A percentile compares a stretch with the other conserved stretches of the same genome.
Conservation (phyloP, 2,329 filamentous ascomycete genomes). For the Ceratocystis cubensis region DNA sequence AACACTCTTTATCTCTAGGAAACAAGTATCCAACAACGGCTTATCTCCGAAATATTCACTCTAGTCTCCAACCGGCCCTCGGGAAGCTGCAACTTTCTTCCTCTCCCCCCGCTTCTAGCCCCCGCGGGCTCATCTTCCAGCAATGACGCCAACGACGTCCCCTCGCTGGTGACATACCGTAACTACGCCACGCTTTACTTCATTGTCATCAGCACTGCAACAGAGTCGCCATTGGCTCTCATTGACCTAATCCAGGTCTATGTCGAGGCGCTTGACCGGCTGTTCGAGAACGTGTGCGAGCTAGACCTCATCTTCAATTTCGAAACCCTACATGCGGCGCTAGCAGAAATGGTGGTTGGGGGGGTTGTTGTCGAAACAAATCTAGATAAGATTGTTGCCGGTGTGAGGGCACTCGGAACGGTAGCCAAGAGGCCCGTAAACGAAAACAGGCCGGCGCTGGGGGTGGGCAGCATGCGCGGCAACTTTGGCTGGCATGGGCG, state of each 20-base stretch:
- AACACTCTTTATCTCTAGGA: constrained; percentile 46
- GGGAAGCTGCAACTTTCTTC: constrained; percentile 96
- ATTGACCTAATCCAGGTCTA: constrained; percentile 98
- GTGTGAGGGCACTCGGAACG: constrained; percentile 63
- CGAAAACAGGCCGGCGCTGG: constrained; percentile 44
- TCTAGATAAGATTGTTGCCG: constrained; percentile 74
- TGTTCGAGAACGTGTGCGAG: constrained; percentile 98
- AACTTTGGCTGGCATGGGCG: constrained; percentile 44
- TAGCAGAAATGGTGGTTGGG: constrained; percentile 90
- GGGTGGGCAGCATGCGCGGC: constrained; percentile 41
- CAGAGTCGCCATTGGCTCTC: constrained; percentile 86
- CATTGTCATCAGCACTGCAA: constrained; percentile 93
- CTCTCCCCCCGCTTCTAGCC: constrained; percentile 54
- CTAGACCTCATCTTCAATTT: constrained; percentile 98
- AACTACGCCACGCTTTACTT: constrained; percentile 98
- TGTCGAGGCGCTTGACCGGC: constrained; percentile 82
- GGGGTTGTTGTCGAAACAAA: constrained; percentile 91
- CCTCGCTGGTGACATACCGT: constrained; percentile 91
- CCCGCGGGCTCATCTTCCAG: constrained; percentile 50
- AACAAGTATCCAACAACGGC: constrained; percentile 88
- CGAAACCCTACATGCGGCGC: constrained; percentile 81
- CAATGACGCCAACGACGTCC: constrained; percentile 66
- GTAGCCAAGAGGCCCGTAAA: constrained; percentile 71
- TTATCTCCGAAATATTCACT: constrained; percentile 94
- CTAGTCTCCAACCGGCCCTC: constrained; percentile 82